Evolutionary conservation across 331 rosid species (phyloP), one percentile per base, ranked within the genome.

Genomic region (Acacia concinna): DNA sequence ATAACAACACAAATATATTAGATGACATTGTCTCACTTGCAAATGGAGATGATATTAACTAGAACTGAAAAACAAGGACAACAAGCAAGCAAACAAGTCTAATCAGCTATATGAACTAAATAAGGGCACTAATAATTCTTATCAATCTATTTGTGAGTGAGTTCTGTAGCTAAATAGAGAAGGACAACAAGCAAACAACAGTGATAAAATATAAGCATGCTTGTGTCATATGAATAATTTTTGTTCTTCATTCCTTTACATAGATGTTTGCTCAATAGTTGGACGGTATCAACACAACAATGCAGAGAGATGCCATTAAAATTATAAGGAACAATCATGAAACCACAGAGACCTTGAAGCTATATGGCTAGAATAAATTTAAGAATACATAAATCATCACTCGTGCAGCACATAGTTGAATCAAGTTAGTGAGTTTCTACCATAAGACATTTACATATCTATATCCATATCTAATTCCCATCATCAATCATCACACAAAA

Each of bases 371-470:
- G 5, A 13, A 66, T 23, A 27, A 51, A 84, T 77, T 59, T 30
- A 43, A 13, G 47, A 74, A 9, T 57, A 54, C 63, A 76, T 68
- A 68, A 81, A 80, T 69, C 43, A 83, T 81, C 74, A 80, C 68
- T 76, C 84, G 75, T 83, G 81, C 51, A 66, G 80, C 65, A 64
- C 71, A 75, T 64, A 68, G 60, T 79, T 84, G 88, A 81, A 86
- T 84, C 69, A 69, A 76, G 90, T 86, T 86, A 83, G 93, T 69
- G 78, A 81, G 78, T 82, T 74, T 69, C 81, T 44, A 81, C 65
- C 65, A 77, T 71, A 67, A 84, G 69, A 80, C 67, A 80, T 60
- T 43, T 86, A 81, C 63, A n/a, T n/a, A 80, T 44, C 59, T 67
- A 44, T 68, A 41, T 77, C 11, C 81, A 82, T 81, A 57, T 83